phyloP scores from a whole-genome alignment of 225 moss, liverwort and hornwort species.

The Physcomitrium patens region DNA sequence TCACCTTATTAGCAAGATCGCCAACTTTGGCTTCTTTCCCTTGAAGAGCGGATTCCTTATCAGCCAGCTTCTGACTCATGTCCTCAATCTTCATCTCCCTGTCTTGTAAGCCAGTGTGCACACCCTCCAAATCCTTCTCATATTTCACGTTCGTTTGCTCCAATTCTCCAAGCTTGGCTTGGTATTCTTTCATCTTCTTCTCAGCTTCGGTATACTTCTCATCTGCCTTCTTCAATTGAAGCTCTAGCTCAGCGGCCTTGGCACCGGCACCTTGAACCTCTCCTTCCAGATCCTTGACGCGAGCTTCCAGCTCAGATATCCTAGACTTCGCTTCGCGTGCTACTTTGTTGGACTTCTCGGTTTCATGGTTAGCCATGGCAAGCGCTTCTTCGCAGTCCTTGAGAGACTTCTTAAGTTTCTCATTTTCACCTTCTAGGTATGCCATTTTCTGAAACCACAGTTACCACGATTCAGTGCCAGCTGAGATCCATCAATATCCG shows the following conservation, averaged over 20 bases:
- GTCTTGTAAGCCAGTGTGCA: conserved; percentile 29
- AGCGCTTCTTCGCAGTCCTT: conserved; percentile 60
- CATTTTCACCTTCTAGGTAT: conserved; percentile 51
- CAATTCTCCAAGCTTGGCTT: conserved; percentile 27
- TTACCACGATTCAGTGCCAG: no score
- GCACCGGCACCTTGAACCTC: conserved; percentile 36
- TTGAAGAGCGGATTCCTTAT: conserved; percentile 15
- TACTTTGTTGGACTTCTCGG: conserved; percentile 36
- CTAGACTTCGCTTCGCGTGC: conserved; percentile 27
- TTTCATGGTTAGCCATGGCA: conserved; percentile 46
- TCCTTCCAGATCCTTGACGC: conserved; percentile 25
- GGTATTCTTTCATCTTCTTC: conserved; percentile 30
- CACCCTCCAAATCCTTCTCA: conserved; percentile 32
- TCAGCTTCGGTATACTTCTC: conserved; percentile 32
- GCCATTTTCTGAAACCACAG: conserved; percentile 45
- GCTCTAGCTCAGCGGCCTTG: conserved; percentile 31
- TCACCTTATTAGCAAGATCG: conserved; percentile 35
- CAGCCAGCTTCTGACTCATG: conserved; percentile 24
- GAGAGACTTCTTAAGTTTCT: conserved; percentile 43
- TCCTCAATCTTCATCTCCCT: conserved; percentile 31
- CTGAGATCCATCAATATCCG: neutral
- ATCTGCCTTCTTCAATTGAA: conserved; percentile 29
- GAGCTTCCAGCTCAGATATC: conserved; percentile 22
- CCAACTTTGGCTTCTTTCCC: conserved; percentile 20
- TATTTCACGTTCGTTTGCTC: conserved; percentile 28